phyloP scores from a whole-genome alignment of 306 rosid species.

The Lablab purpureus region DNA sequence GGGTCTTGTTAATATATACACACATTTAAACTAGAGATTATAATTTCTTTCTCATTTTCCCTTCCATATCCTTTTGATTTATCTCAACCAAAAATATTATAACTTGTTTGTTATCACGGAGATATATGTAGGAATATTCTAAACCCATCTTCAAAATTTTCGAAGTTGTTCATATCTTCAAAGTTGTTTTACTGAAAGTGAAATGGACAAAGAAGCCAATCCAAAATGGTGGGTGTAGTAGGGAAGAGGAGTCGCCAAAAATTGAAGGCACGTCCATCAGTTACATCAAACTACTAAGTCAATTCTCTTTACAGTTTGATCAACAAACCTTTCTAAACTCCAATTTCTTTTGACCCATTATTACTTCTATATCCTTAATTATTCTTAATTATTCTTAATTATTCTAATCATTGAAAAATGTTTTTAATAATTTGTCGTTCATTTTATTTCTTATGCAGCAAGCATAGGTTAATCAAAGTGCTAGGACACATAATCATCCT shows the following conservation, averaged over 20 bases:
- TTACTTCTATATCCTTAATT: too few species aligned
- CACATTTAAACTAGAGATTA: too few species aligned
- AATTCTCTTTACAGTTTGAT: neutral
- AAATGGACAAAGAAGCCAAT: conserved; percentile 45
- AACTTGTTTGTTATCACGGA: neutral
- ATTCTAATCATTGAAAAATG: neutral
- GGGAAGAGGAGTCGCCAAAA: neutral
- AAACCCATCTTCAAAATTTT: neutral
- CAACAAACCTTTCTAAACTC: conserved; percentile 37
- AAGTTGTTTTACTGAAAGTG: conserved; percentile 50
- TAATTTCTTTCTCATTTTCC: too few species aligned
- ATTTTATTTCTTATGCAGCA: neutral
- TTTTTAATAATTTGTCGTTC: neutral
- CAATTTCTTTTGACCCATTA: conserved; percentile 4
- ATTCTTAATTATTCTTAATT: too few species aligned
- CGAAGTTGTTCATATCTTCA: conserved; percentile 1
- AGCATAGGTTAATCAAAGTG: neutral
- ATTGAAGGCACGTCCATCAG: neutral
- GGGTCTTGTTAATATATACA: neutral
- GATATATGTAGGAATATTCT: neutral
- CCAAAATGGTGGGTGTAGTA: conserved; percentile 46
- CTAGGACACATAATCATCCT: neutral
- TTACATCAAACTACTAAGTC: neutral
- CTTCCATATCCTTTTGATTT: too few species aligned
- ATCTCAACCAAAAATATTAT: too few species aligned